A percentile compares a stretch with the other conserved stretches of the same genome.
Evolutionary conservation across 2,329 filamentous ascomycete species (phyloP).

Genomic region (Talaromyces sp.): DNA sequence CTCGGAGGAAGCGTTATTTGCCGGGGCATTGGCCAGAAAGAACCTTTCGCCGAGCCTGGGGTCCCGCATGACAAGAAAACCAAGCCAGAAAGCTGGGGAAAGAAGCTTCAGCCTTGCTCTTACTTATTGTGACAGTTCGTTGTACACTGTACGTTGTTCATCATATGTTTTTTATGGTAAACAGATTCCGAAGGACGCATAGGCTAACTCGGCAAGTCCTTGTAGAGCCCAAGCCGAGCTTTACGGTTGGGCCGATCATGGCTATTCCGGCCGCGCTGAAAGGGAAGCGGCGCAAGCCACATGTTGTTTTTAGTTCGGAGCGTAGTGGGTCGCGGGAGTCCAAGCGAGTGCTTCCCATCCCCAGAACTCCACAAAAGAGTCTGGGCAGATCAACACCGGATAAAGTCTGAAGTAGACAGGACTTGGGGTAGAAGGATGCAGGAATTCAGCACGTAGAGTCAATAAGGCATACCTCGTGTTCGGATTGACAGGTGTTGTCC

Average conservation of each 20-base stretch:
- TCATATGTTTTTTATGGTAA: too few relatives aligned
- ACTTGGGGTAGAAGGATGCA: too few relatives aligned
- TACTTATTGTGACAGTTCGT: too few relatives aligned
- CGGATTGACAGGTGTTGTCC: too few relatives aligned
- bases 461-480: too few relatives aligned
- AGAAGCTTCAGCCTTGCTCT: too few relatives aligned
- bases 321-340: constrained; percentile 14
- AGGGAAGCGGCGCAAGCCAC: neutral
- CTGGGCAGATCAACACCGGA: constrained; percentile 9
- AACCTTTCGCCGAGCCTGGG: constrained; percentile 2
- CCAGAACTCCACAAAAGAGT: neutral
- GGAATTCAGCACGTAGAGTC: too few relatives aligned
- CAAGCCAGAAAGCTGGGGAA: neutral
- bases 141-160: too few relatives aligned
- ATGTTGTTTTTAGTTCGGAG: neutral
- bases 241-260: constrained; percentile 7
- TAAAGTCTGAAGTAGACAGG: constrained; percentile 5
- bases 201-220: constrained; percentile 10
- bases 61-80: too few relatives aligned
- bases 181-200: neutral
- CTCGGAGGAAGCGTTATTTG: constrained; percentile 13
- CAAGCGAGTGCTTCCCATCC: neutral
- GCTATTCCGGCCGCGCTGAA: neutral
- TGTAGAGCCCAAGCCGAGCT: constrained; percentile 6
- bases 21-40: neutral